Evolutionary conservation across 768 basidiomycete genomes (phyloP), one percentile per base, ranked within the genome.

Genomic region (Suillus paluster): DNA sequence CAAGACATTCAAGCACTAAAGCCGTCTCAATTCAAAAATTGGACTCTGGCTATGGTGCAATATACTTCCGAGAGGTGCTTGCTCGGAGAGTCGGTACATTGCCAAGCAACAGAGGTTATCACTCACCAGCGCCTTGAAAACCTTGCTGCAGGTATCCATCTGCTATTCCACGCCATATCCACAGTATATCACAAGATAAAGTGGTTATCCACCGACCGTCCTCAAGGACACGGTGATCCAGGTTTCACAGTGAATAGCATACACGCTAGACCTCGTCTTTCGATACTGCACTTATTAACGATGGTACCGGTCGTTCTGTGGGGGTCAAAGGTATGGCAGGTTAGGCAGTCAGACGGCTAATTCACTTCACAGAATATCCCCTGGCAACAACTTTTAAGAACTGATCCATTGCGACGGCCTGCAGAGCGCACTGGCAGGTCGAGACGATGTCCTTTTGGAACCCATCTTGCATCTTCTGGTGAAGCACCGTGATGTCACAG

Each of bases 381-480:
- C 95, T 96, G 9, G 83, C 88, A 9, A 94, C 89, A 1, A 84
- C 92, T 1, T 99, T 99, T 90, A 94, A 77, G 97, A 99, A 76
- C 81, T 99, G 42, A 88, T 97, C 27, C 91, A 95, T 70, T 89
- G 93, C 12, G 95, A 98, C 75, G 97, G 92, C 7, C 81, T 99
- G 53, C 83, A 86, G 62, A 86, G 86, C 66, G 96, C 97, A 4
- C 81, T 99, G 11, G 83, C 91, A 1, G 93, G 95, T 49, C 88
- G 97, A 38, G 96, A 99, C 69, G 97, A 99, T 71, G 89, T 98
- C 50, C 81, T 97, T 12, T 80, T 99, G 6, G 95, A 97, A 70
- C 96, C 97, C 2, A 81, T 99, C 39, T 83, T 99, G n/a, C 84
- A 87, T 4, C 83, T 98, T 41, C 82, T 99, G 23, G 77, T 94